phyloP scores from a whole-genome alignment of 2,329 filamentous ascomycete genomes.

The Penicillium sp. region DNA sequence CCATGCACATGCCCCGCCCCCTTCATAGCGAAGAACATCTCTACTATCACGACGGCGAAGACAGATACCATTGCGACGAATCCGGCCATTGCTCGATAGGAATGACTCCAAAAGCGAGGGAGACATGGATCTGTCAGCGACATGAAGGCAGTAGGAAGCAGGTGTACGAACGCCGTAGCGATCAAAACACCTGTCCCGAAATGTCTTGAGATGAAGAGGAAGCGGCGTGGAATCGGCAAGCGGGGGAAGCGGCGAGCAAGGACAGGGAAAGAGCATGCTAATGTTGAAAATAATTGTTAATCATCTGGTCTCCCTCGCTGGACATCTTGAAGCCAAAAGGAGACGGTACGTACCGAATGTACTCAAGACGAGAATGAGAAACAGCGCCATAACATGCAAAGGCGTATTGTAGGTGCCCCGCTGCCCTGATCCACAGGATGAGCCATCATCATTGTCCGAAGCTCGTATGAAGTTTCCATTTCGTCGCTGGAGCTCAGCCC shows the following conservation, averaged over 20 bases:
- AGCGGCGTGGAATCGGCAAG: conserved; percentile 62
- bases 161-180: conserved; percentile 62
- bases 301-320: neutral
- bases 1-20: conserved; percentile 64
- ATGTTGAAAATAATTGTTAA: conserved; percentile 12
- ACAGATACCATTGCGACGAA: conserved; percentile 81
- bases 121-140: conserved; percentile 69
- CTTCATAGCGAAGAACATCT: conserved; percentile 83
- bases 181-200: conserved; percentile 63
- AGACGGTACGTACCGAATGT: conserved; percentile 41
- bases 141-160: conserved; percentile 66
- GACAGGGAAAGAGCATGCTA: conserved; percentile 66
- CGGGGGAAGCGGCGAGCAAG: conserved; percentile 63
- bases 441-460: conserved; percentile 21
- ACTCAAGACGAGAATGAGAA: conserved; percentile 65
- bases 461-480: conserved; percentile 19
- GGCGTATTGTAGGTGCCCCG: conserved; percentile 64
- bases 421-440: conserved; percentile 41
- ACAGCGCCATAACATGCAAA: conserved; percentile 69
- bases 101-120: conserved; percentile 75
- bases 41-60: conserved; percentile 80
- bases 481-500: conserved; percentile 37
- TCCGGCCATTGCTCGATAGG: conserved; percentile 80
- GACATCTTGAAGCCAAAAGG: neutral
- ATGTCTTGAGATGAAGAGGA: conserved; percentile 64